phyloP scores from a whole-genome alignment of 2,329 filamentous ascomycete genomes.

The Sclerotiophoma versabilis region DNA sequence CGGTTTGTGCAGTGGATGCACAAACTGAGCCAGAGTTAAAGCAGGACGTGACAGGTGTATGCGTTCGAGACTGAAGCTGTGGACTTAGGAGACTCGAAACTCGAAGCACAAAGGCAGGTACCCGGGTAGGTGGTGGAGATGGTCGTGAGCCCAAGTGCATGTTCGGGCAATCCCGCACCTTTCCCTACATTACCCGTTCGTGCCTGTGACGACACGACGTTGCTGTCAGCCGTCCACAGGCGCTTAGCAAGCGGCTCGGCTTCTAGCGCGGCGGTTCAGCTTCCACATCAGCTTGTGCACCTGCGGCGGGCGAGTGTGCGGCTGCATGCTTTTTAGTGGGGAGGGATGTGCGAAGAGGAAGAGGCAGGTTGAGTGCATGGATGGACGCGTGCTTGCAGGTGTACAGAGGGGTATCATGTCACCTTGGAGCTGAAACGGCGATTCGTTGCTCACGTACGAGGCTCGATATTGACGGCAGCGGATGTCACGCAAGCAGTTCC shows the following conservation, averaged over 20 bases:
- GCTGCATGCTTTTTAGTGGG: slow-evolving; percentile 22
- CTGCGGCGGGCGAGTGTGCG: slow-evolving; percentile 5
- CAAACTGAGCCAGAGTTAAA: too few species aligned
- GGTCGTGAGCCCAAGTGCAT: background rate
- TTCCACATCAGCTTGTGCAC: slow-evolving; percentile 11
- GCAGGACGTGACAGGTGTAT: too few species aligned
- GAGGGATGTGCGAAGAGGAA: background rate
- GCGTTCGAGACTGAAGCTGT: too few species aligned
- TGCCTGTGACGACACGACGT: slow-evolving; percentile 1
- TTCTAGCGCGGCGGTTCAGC: slow-evolving; percentile 17
- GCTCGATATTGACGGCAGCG: slow-evolving; percentile 17
- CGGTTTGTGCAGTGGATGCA: too few species aligned
- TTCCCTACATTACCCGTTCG: background rate
- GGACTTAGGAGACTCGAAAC: too few species aligned
- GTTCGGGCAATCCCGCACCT: slow-evolving; percentile 5
- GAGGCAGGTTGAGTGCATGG: background rate
- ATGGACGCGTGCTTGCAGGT: slow-evolving; percentile 4
- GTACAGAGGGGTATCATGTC: slow-evolving; percentile 2
- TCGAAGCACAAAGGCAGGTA: too few species aligned
- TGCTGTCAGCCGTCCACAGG: background rate
- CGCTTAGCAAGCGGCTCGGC: background rate
- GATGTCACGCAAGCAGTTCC: slow-evolving; percentile 4
- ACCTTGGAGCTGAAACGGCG: slow-evolving; percentile 1
- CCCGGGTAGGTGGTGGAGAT: too few species aligned
- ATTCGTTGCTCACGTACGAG: slow-evolving; percentile 13